These are phyloP conservation scores for Stipa capillata DNA, from an alignment of 176 grass and related monocot genomes.

Conservation along the genomic window DNA sequence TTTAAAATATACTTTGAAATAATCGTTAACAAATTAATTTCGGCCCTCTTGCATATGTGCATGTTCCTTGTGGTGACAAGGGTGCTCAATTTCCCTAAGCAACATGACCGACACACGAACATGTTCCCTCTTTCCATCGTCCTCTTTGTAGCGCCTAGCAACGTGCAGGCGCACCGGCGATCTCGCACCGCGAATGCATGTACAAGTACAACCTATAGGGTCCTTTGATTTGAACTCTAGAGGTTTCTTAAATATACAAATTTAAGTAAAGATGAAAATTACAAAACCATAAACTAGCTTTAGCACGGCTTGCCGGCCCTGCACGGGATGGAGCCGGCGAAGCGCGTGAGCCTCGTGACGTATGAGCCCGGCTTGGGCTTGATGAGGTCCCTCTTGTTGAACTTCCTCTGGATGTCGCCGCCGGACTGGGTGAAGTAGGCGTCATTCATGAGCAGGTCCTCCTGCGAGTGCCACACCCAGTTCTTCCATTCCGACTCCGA, in stretches of 20 bases:
- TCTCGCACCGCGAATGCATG: background rate
- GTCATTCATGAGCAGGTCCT: constrained; percentile 54
- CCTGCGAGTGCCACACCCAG: constrained; percentile 60
- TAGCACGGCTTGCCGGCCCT: constrained; percentile 38
- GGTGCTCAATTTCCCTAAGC: background rate
- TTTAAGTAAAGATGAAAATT: background rate
- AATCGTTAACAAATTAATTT: background rate
- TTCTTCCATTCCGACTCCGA: constrained; percentile 43
- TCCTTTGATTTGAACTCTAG: background rate
- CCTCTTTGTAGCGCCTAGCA: background rate
- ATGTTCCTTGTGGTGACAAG: background rate
- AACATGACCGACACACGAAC: background rate
- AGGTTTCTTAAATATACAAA: background rate
- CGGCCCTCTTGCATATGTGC: background rate
- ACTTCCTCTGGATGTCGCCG: background rate
- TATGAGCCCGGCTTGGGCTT: constrained; percentile 41
- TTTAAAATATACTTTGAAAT: too few species aligned
- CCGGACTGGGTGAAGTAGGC: constrained; percentile 49
- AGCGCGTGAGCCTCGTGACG: constrained; percentile 58
- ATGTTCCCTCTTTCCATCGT: background rate
- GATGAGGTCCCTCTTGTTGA: constrained; percentile 41
- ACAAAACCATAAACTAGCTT: background rate
- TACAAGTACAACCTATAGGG: background rate
- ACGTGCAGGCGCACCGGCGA: too few species aligned
- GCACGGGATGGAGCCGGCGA: constrained; percentile 41